Conservation (phyloP, 1,284 basidiomycete species). For the Leccinum subatratum region DNA sequence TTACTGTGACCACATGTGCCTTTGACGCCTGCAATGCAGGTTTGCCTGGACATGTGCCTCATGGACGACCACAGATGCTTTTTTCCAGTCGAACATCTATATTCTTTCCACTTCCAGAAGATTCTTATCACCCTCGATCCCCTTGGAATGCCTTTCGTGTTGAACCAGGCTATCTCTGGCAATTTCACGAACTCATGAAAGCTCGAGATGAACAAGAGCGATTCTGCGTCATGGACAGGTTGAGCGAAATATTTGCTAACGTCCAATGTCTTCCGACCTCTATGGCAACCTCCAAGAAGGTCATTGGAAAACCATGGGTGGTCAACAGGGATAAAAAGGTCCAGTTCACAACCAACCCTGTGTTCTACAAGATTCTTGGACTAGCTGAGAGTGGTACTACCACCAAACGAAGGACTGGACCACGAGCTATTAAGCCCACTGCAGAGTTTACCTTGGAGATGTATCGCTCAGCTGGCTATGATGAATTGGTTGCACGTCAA, state of each 20-base stretch:
- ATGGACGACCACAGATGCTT: neutral
- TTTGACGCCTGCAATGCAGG: slow-evolving; percentile 1
- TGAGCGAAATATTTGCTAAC: neutral
- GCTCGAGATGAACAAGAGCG: neutral
- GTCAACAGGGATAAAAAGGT: neutral
- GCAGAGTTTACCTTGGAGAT: neutral
- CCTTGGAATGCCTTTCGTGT: neutral
- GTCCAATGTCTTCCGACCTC: neutral
- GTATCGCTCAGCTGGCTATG: slow-evolving; percentile 1
- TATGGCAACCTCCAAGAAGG: neutral
- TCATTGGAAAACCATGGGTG: no score
- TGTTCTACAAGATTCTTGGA: slow-evolving; percentile 2
- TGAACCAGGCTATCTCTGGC: neutral
- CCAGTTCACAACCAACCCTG: neutral
- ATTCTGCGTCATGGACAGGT: neutral
- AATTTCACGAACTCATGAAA: neutral
- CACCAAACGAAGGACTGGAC: neutral
- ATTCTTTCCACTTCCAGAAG: slow-evolving; percentile 1
- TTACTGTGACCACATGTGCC: neutral
- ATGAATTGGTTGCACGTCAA: neutral
- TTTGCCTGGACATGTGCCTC: neutral
- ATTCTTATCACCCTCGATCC: neutral
- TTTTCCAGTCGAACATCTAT: neutral
- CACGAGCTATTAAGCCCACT: neutral
- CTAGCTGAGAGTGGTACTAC: no score